Base-by-base conservation (phyloP, 2,329 filamentous ascomycete genomes). In the Fusarium guadeloupense region DNA sequence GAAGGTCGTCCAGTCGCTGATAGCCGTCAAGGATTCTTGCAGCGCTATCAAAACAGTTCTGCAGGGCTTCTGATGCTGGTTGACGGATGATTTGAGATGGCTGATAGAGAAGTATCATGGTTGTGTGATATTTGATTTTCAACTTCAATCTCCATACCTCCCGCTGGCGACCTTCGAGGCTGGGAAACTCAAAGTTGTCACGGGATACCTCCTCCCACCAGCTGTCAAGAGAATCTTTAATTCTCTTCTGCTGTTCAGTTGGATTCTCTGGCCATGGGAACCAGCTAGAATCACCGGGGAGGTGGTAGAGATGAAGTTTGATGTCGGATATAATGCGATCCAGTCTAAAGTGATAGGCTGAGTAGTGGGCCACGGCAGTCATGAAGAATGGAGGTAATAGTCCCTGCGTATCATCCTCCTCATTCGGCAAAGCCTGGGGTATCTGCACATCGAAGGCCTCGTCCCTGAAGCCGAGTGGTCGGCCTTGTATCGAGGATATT, bases 401-500 rank as follows among this genome's bases (percentile, higher is more conserved):
- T 20, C 42, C 33, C 13, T 48, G 26, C 8, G 45, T 17, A 14
- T 12, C 6, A 16, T 31, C 39, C 8, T 43, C n/a, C 3, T 45
- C 46, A 13, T 35, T 33, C 3, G 17, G 39, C 12, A 40, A 23
- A 5, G 42, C 16, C 2, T 62, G 26, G 6, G 68, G 68, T 26
- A 69, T 21, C 26, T 66, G 47, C 3, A 76, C 59, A 44, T 77
- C 75, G 47, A 77, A 76, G 0, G 73, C 74, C 35, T 77, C 75
- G 37, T 77, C 75, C 10, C 73, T 62, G 14, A 77, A 72, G 1
- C 75, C 74, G 3, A 77, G 66, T 2, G 75, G 75, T 2, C 75
- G 72, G 7, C 75, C 75, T 50, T 77, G 75, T 7, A 77, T 76
- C 3, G 74, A 73, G 5, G 74, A 64, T 10, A 76, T 68, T 12